Evolutionary conservation across 768 basidiomycete genomes (phyloP), one percentile per base, ranked within the genome.

Genomic region (Thelephora ganbajun): DNA sequence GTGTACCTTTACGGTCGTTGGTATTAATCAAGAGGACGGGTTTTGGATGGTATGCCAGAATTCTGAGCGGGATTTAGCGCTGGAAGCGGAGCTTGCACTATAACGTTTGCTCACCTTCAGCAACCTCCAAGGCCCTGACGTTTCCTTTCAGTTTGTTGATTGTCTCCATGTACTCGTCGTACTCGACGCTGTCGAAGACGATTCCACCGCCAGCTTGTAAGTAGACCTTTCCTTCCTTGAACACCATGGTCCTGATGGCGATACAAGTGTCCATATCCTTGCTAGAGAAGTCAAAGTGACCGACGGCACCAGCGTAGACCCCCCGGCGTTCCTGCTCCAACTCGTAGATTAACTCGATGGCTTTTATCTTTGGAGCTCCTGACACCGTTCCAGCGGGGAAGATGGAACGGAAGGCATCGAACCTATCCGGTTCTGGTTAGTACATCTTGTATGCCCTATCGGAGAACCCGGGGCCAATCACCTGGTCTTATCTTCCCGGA

Each of bases 341-440:
- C 16, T 77, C 79, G 5, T 81, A 81, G 23, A 99, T 69, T 36
- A 99, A 80, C 62, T 99, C 90, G 52, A 99, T 89, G 0, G 96
- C 96, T 61, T 94, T 96, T 64, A 99, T 93, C 67, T 99, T 99
- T 2, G 96, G 96, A 30, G 96, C 96, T 19, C 96, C 96, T 1
- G 94, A 97, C 20, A 99, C 96, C 2, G 96, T 99, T 0, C 96
- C 96, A 14, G 94, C 93, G 1, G 96, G 96, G 70, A 99, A 98
- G 53, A 99, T 98, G 19, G 94, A 97, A 9, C 94, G 79, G 76
- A 99, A 98, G 0, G 96, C 96, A 61, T 98, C 94, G 59, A 97
- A 99, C 54, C 93, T 93, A 54, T 2, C 5, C 23, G 33, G 41
- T 19, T 1, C 18, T 11, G 30, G 12, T 35, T 35, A 37, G 51